These are phyloP conservation scores for Sistotremastrum niveocremeum DNA, from an alignment of 768 basidiomycete genomes.

Conservation along the genomic window DNA sequence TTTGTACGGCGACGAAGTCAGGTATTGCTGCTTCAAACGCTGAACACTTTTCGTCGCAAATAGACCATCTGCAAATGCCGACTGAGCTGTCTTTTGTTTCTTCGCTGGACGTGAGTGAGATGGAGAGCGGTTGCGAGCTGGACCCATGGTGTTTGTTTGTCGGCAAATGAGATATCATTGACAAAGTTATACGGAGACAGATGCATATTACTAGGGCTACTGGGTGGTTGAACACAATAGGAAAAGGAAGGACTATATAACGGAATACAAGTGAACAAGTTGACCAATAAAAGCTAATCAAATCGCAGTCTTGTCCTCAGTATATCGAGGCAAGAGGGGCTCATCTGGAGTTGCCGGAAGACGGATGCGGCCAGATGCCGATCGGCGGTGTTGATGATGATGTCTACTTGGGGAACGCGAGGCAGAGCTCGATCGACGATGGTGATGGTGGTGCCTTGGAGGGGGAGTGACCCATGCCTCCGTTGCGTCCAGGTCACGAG, in stretches of 20 bases:
- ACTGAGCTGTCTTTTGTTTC: conserved; percentile 3
- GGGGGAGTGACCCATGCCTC: conserved; percentile 47
- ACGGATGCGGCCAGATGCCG: conserved; percentile 9
- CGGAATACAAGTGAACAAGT: too few species aligned
- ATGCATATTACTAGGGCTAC: too few species aligned
- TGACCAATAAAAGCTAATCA: too few species aligned
- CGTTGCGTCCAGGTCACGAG: conserved; percentile 30
- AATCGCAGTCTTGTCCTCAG: too few species aligned
- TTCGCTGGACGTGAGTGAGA: conserved; percentile 5
- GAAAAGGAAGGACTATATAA: too few species aligned
- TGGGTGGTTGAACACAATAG: too few species aligned
- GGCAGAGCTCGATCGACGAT: conserved; percentile 18
- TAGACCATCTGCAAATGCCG: conserved; percentile 37
- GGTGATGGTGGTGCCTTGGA: conserved; percentile 16
- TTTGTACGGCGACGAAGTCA: conserved; percentile 57
- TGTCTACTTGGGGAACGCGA: neutral
- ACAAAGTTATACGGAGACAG: too few species aligned
- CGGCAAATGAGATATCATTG: neutral
- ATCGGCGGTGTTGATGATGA: too few species aligned
- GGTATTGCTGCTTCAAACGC: conserved; percentile 42
- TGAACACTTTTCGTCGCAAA: conserved; percentile 46
- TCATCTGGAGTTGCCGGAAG: conserved; percentile 34
- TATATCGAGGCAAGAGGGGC: conserved; percentile 25
- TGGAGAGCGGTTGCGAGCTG: conserved; percentile 5
- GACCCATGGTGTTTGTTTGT: neutral